Evolutionary conservation across 2,329 filamentous ascomycete species (phyloP), one percentile per base, ranked within the genome.

Genomic region (Penicillium sp.): DNA sequence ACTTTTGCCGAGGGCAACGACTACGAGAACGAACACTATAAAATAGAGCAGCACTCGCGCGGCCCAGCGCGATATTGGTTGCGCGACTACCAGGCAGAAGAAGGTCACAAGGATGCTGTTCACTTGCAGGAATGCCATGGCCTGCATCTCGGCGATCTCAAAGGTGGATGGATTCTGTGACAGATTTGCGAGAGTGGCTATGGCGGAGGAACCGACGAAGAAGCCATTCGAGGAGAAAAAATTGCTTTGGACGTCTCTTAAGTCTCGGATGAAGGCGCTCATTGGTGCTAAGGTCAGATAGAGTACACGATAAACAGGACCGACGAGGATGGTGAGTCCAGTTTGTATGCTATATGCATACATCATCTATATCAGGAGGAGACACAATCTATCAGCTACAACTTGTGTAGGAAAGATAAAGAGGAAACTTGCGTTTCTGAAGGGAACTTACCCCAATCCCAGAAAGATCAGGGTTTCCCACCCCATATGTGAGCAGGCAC

Each of bases 341-440:
- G 45, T 38, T 47, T 47, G 45, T 29, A 47, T 47, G 19, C 23
- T 47, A 30, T 47, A 47, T n/a, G 45, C 45, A 30, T 47, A 47
- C 45, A 47, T 47, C 45, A 47, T 47, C 45, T 47, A n/a, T n/a
- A n/a, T n/a, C n/a, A n/a, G n/a, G n/a, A n/a, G 34, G 45, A 47
- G 18, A 23, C 34, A 39, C n/a, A n/a, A n/a, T n/a, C 32, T 9
- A 47, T 47, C 19, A 47, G 44, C 32, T 47, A 35, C 19, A 19
- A 38, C 4, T 2, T 29, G 36, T 47, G 10, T 47, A 19, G 32
- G 27, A 32, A 47, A 38, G 19, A 7, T n/a, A n/a, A n/a, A n/a
- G n/a, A n/a, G n/a, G n/a, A n/a, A n/a, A n/a, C 14, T 26, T 30
- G 3, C 30, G 19, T 47, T 39, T 19, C n/a, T n/a, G n/a, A n/a